Conservation (phyloP, 2,329 filamentous ascomycete species). For the Mollisia scopiformis region DNA sequence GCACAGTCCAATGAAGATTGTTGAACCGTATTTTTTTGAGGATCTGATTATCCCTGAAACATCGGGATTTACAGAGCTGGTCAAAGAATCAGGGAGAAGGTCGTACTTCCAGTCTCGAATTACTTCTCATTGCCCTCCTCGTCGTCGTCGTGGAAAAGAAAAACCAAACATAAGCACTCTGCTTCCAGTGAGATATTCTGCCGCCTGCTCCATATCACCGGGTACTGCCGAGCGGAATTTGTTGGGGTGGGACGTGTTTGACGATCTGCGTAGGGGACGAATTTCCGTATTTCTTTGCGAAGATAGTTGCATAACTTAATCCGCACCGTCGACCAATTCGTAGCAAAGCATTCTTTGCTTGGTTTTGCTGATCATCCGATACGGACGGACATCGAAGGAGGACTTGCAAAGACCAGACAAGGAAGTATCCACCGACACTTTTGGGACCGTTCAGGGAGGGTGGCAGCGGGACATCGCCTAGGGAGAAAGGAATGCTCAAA, state of each 20-base stretch:
- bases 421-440: conserved; percentile 16
- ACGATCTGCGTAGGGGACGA: background rate
- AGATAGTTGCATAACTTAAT: conserved; percentile 10
- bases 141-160: too few species aligned
- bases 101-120: too few species aligned
- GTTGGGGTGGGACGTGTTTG: background rate
- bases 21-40: too few species aligned
- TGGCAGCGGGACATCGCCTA: conserved; percentile 3
- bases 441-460: background rate
- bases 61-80: too few species aligned
- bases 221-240: too few species aligned
- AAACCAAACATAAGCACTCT: too few species aligned
- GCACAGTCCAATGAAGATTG: too few species aligned
- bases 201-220: too few species aligned
- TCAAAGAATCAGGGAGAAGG: too few species aligned
- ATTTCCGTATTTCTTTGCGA: background rate
- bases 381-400: conserved; percentile 10
- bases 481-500: conserved; percentile 12
- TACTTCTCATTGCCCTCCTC: too few species aligned
- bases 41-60: too few species aligned
- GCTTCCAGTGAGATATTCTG: too few species aligned
- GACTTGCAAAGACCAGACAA: conserved; percentile 15
- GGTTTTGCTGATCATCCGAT: conserved; percentile 1
- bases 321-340: conserved; percentile 14
- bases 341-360: conserved; percentile 3